These are phyloP conservation scores for Nannochloropsis granulata DNA, from an alignment of 108 stramenopile genomes.

Conservation along the genomic window DNA sequence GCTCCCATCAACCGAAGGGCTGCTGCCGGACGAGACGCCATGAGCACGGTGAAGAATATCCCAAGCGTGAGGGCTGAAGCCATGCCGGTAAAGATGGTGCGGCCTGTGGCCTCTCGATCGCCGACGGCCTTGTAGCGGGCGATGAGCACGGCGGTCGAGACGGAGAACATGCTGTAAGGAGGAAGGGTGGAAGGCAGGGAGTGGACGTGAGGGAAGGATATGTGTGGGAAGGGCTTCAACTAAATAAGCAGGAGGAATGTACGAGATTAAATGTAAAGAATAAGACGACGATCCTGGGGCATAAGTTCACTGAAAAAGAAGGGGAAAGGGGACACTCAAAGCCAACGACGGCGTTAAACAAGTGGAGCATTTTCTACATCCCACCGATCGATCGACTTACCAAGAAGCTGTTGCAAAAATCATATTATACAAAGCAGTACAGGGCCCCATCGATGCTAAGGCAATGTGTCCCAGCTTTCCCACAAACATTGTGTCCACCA, in stretches of 20 bases:
- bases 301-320: not conserved
- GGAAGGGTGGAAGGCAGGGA: too few relatives aligned
- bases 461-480: conserved; percentile 20
- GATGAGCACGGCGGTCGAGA: not conserved
- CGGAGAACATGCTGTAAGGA: not conserved
- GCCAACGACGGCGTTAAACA: not conserved
- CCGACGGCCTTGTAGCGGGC: not conserved
- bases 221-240: too few relatives aligned
- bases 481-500: conserved; percentile 29
- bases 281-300: not conserved
- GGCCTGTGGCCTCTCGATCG: not conserved
- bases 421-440: conserved; percentile 20
- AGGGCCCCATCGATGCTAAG: conserved; percentile 23
- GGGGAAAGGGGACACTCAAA: not conserved
- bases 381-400: not conserved
- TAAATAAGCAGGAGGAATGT: not conserved
- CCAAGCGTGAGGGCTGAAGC: not conserved
- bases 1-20: not conserved
- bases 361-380: not conserved
- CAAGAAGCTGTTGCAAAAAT: conserved; percentile 20
- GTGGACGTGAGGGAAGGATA: too few relatives aligned
- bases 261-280: not conserved
- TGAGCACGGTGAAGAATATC: not conserved
- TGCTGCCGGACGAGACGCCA: not conserved
- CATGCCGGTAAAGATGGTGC: not conserved